Evolutionary conservation across 768 basidiomycete genomes (phyloP).

Genomic region (Sarcodon sp.): DNA sequence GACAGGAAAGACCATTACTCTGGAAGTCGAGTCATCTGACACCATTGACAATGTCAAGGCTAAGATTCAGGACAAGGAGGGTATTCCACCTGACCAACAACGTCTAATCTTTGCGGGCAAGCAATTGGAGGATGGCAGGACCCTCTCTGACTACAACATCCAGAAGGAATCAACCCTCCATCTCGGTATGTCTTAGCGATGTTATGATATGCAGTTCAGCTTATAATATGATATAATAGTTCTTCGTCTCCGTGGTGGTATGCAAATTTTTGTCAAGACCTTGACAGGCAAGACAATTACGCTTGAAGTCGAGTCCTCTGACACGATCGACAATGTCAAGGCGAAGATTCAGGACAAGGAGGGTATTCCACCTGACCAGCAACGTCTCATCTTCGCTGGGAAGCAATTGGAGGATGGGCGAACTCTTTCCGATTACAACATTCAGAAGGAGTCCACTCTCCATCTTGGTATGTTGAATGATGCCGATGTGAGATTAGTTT

Average conservation of each 20-base stretch:
- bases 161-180: slow-evolving; percentile 19
- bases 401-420: slow-evolving; percentile 19
- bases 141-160: slow-evolving; percentile 21
- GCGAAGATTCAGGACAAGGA: slow-evolving; percentile 20
- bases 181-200: slow-evolving; percentile 11
- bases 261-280: slow-evolving; percentile 39
- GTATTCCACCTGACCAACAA: slow-evolving; percentile 21
- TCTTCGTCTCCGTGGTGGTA: slow-evolving; percentile 23
- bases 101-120: slow-evolving; percentile 26
- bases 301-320: slow-evolving; percentile 32
- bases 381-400: slow-evolving; percentile 18
- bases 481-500: background rate
- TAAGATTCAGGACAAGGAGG: slow-evolving; percentile 23
- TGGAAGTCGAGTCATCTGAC: slow-evolving; percentile 22
- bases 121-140: slow-evolving; percentile 45
- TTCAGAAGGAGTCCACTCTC: slow-evolving; percentile 17
- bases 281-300: slow-evolving; percentile 44
- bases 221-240: slow-evolving; percentile 12
- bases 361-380: slow-evolving; percentile 18
- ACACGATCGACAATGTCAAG: slow-evolving; percentile 19
- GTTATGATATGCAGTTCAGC: background rate
- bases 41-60: slow-evolving; percentile 23
- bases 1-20: slow-evolving; percentile 21
- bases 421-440: slow-evolving; percentile 23
- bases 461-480: slow-evolving; percentile 9